Conservation (phyloP, 2,329 filamentous ascomycete species). For the Aureobasidium namibiae region DNA sequence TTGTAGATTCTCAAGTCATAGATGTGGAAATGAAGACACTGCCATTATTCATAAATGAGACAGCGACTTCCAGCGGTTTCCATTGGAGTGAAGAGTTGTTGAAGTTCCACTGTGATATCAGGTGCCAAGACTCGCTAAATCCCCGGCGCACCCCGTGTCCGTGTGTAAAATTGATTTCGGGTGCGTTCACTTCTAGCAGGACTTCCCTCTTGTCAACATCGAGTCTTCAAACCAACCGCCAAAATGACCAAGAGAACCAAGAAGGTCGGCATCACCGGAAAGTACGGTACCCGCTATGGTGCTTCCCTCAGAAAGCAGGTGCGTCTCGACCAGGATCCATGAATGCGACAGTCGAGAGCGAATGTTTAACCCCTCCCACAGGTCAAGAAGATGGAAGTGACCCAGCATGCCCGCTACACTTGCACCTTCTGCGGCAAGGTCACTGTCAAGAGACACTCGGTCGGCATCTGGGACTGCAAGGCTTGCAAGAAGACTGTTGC, state of each 20-base stretch:
- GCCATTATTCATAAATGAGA: not conserved
- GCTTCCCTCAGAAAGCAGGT: slow-evolving; percentile 72
- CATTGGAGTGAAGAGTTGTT: not conserved
- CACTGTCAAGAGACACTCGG: slow-evolving; percentile 64
- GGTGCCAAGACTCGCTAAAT: not conserved
- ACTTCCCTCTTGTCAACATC: slow-evolving; percentile 2
- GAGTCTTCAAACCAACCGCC: slow-evolving; percentile 22
- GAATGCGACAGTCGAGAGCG: slow-evolving; percentile 3
- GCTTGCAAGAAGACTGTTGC: slow-evolving; percentile 90
- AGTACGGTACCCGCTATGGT: slow-evolving; percentile 83
- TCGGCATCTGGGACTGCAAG: slow-evolving; percentile 96
- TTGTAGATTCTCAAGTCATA: not conserved
- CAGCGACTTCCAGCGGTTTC: not conserved
- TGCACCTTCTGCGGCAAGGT: slow-evolving; percentile 99
- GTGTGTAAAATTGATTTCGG: not conserved
- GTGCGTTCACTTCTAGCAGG: not conserved
- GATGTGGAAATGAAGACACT: not conserved
- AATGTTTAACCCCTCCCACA: slow-evolving; percentile 11
- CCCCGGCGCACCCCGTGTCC: not conserved
- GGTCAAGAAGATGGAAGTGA: slow-evolving; percentile 99
- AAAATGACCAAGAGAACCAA: slow-evolving; percentile 70
- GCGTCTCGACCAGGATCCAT: slow-evolving; percentile 4
- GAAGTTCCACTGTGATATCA: too few species aligned
- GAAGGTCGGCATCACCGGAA: slow-evolving; percentile 89
- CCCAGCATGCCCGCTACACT: slow-evolving; percentile 93